Evolutionary conservation across 202 grass and related monocot species (phyloP), one percentile per base, ranked within the genome.

Genomic region (Musa balbisiana): DNA sequence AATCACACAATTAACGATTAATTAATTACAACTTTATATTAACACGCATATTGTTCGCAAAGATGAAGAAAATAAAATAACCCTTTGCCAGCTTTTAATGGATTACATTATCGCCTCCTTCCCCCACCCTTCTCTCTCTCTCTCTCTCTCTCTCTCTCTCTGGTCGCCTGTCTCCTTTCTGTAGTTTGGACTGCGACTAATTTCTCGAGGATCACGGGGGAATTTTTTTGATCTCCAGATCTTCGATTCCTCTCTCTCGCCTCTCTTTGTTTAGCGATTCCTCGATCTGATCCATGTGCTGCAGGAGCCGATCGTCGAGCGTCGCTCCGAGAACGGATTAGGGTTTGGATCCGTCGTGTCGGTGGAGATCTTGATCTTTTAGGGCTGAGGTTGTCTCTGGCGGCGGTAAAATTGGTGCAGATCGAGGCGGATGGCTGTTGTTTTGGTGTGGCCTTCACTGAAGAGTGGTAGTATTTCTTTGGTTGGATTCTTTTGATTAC

Each of bases 151-250:
- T 26, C 25, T 49, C 65, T 20, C 16, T 8, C 43, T 69, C 29
- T 10, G 14, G 64, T 43, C 14, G 13, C 14, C 1, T n/a, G 33
- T 68, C 13, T 49, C 8, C 17, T 49, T 13, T 16, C n/a, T n/a
- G 56, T 68, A 33, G 50, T 51, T 69, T 69, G 13, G 67, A 69
- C 20, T 16, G 15, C 33, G 67, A 50, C 29, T 3, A 19, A 43
- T 27, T 25, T n/a, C n/a, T 8, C 67, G 13, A 10, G 43, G 43
- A 69, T 69, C n/a, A 1, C 20, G 33, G 9, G 17, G 10, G 67
- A 69, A 49, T 1, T 69, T 69, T 43, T 69, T 69, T 50, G 27
- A 6, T 69, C 67, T 51, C 67, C 67, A 68, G 10, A 68, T 49
- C 65, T 68, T 68, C 65, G 25, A 49, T 17, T 49, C 16, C 27